These are phyloP conservation scores for Tephrocybe sp. DNA, from an alignment of 768 basidiomycete species.

Conservation along the genomic window DNA sequence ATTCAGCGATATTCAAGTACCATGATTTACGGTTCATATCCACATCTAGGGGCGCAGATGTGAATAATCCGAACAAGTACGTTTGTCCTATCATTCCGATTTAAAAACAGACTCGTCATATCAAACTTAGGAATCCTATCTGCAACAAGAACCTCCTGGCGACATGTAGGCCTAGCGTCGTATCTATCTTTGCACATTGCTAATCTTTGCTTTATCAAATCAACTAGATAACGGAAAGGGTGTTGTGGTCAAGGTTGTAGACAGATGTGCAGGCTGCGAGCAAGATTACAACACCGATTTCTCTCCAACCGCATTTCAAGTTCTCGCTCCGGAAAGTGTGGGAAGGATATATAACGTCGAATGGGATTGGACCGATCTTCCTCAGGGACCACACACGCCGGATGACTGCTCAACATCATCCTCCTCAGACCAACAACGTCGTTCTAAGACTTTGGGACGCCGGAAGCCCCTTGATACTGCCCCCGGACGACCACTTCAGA, in stretches of 20 bases:
- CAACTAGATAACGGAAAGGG: conserved; percentile 15
- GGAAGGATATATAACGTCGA: conserved; percentile 8
- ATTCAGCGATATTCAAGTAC: neutral
- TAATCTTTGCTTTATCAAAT: neutral
- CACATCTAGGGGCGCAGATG: conserved; percentile 5
- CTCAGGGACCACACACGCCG: neutral
- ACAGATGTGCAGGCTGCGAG: conserved; percentile 12
- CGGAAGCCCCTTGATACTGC: neutral
- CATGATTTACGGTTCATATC: neutral
- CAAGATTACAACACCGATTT: conserved; percentile 13
- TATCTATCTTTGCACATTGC: neutral
- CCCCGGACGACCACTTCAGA: neutral
- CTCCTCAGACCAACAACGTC: neutral
- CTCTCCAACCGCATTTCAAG: conserved; percentile 8
- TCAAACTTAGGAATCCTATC: conserved; percentile 15
- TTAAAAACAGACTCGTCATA: neutral
- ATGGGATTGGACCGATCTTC: conserved; percentile 9
- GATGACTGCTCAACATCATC: neutral
- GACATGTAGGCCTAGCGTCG: conserved; percentile 8
- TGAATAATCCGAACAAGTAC: conserved; percentile 11
- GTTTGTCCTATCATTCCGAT: neutral
- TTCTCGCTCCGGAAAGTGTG: conserved; percentile 4
- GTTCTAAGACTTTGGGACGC: neutral
- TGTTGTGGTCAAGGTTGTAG: conserved; percentile 15
- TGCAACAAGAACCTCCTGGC: conserved; percentile 13